Percentiles rank a stretch among this genome's conserved stretches.
Conservation (phyloP, 2,329 filamentous ascomycete species). For the Aureobasidium pullulans region DNA sequence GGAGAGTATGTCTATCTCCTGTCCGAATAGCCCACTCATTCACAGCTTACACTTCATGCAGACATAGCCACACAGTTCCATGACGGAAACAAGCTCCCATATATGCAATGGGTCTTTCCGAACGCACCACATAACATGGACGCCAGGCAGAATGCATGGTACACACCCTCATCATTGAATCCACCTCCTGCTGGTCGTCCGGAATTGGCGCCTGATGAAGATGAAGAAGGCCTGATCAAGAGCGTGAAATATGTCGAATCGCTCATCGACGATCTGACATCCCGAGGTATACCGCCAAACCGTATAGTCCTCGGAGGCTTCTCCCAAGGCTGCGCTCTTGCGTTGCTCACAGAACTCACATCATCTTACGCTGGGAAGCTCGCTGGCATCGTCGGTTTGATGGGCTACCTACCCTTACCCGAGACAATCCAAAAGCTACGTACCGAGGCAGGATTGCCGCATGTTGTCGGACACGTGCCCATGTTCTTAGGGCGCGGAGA, state of each 20-base stretch:
- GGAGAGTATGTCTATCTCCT: conserved; percentile 26
- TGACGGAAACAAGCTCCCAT: conserved; percentile 39
- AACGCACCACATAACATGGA: conserved; percentile 42
- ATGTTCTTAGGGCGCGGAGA: conserved; percentile 42
- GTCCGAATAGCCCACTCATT: too few species aligned
- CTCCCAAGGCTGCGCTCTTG: conserved; percentile 41
- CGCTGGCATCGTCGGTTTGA: conserved; percentile 36
- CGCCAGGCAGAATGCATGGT: conserved; percentile 42
- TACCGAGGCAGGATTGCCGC: conserved; percentile 29
- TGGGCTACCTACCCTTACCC: conserved; percentile 41
- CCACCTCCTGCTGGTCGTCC: conserved; percentile 32
- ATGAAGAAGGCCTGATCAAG: conserved; percentile 37
- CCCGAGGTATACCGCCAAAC: conserved; percentile 33
- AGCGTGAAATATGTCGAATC: conserved; percentile 35
- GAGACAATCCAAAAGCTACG: conserved; percentile 33
- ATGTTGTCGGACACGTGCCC: conserved; percentile 30
- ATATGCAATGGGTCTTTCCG: conserved; percentile 45
- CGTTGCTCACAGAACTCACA: conserved; percentile 36
- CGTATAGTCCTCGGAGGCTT: conserved; percentile 43
- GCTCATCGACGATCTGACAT: conserved; percentile 36
- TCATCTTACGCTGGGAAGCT: conserved; percentile 34
- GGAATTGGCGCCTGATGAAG: conserved; percentile 39
- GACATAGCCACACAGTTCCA: conserved; percentile 43
- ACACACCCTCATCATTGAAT: conserved; percentile 34
- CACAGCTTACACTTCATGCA: conserved; percentile 17